Conservation (phyloP, 768 basidiomycete genomes). For the Astraeus odoratus region DNA sequence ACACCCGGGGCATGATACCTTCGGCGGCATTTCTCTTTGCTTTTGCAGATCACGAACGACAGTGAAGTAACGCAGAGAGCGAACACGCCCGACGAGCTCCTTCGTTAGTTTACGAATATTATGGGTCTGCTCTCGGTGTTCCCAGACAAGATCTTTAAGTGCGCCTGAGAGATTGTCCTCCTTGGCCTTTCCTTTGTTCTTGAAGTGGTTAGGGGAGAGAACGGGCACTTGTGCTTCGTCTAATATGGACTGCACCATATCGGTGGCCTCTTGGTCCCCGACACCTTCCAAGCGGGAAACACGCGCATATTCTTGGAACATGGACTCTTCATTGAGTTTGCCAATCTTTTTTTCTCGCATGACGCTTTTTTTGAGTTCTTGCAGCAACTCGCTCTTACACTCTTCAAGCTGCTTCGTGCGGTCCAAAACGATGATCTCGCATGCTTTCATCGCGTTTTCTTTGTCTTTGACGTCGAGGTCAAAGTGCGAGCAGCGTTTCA, state of each 20-base stretch:
- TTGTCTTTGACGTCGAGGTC: constrained; percentile 61
- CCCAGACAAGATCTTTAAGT: constrained; percentile 63
- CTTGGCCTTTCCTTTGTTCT: constrained; percentile 40
- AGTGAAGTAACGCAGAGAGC: constrained; percentile 88
- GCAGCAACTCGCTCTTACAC: constrained; percentile 67
- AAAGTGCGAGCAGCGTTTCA: constrained; percentile 95
- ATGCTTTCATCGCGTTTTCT: constrained; percentile 83
- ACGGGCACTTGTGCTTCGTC: constrained; percentile 50
- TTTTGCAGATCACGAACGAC: constrained; percentile 86
- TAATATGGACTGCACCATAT: constrained; percentile 51
- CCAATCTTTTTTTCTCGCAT: constrained; percentile 64
- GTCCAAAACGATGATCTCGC: constrained; percentile 84
- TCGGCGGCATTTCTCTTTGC: constrained; percentile 52
- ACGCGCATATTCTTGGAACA: constrained; percentile 74
- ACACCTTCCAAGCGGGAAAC: constrained; percentile 57
- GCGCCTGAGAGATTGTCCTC: constrained; percentile 52
- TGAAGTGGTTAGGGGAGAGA: constrained; percentile 24
- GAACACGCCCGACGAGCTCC: constrained; percentile 83
- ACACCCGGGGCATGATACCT: constrained; percentile 60
- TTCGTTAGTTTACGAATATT: constrained; percentile 77
- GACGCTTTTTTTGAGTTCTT: constrained; percentile 58
- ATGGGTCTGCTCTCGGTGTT: constrained; percentile 82
- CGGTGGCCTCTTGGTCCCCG: constrained; percentile 71
- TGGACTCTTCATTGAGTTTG: constrained; percentile 57
- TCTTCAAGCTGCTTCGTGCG: constrained; percentile 73